phyloP scores from a whole-genome alignment of 192 early-diverging fungal species.

The Backusella mclennaniae region DNA sequence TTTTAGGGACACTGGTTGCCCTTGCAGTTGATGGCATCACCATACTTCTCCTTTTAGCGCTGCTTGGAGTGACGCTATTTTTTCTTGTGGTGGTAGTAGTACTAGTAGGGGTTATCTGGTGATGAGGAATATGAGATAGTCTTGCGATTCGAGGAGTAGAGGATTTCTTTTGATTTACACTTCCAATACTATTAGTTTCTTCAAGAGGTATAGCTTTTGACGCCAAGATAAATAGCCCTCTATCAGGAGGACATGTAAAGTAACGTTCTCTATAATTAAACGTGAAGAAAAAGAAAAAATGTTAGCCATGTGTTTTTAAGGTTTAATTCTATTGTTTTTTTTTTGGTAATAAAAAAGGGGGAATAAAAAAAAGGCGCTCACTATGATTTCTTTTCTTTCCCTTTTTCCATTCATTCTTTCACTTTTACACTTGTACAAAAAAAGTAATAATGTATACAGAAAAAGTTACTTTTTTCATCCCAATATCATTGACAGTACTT shows the following conservation, averaged over 20 bases:
- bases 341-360: background rate
- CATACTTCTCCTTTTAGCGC: background rate
- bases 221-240: slow-evolving; percentile 30
- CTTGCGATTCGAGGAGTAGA: background rate
- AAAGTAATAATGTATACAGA: background rate
- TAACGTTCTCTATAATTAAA: slow-evolving; percentile 20
- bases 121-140: background rate
- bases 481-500: background rate
- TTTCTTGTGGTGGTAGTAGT: background rate
- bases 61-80: background rate
- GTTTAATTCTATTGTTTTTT: background rate
- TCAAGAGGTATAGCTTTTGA: slow-evolving; percentile 17
- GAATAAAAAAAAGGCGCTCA: background rate
- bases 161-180: background rate
- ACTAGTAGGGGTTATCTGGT: background rate
- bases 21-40: slow-evolving; percentile 3
- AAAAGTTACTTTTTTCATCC: slow-evolving; percentile 1
- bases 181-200: background rate
- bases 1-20: slow-evolving; percentile 3
- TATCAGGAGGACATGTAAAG: slow-evolving; percentile 26
- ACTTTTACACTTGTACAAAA: background rate
- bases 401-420: background rate
- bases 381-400: background rate
- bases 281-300: background rate
- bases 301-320: slow-evolving; percentile 1